A percentile compares a stretch with the other conserved stretches of the same genome.
Conservation (phyloP, 768 basidiomycete species). For the Rhizopogon roseolus region DNA sequence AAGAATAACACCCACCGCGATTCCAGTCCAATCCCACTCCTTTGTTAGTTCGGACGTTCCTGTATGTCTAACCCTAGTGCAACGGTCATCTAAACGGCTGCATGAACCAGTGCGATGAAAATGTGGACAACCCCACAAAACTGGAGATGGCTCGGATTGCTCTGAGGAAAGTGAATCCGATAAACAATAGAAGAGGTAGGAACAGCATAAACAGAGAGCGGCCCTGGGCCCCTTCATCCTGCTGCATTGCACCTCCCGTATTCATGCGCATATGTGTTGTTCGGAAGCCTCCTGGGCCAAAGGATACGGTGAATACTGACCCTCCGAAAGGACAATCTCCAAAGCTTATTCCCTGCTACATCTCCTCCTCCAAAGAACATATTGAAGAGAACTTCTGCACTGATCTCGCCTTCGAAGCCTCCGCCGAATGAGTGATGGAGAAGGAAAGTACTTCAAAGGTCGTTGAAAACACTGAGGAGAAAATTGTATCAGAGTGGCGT, state of each 20-base stretch:
- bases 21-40: too few relatives aligned
- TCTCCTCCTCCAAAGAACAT: constrained; percentile 92
- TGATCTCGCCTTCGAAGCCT: constrained; percentile 78
- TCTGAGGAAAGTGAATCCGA: constrained; percentile 79
- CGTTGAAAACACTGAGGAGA: constrained; percentile 83
- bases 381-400: constrained; percentile 95
- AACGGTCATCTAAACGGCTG: too few relatives aligned
- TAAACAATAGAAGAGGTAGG: constrained; percentile 78
- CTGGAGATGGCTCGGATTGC: too few relatives aligned
- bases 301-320: constrained; percentile 70
- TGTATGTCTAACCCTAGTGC: too few relatives aligned
- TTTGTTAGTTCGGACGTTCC: too few relatives aligned
- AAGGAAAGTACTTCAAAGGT: constrained; percentile 93
- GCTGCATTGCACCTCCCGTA: constrained; percentile 30
- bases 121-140: too few relatives aligned
- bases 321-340: constrained; percentile 46
- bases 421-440: constrained; percentile 43
- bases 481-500: constrained; percentile 2
- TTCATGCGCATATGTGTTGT: constrained; percentile 52
- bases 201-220: constrained; percentile 72
- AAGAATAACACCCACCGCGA: too few relatives aligned
- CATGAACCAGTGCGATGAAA: too few relatives aligned
- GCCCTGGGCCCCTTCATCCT: constrained; percentile 35
- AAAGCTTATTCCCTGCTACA: constrained; percentile 38
- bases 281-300: constrained; percentile 81